These are phyloP conservation scores for Umbellularia californica DNA, from an alignment of 164 flowering plant species.

Conservation along the genomic window DNA sequence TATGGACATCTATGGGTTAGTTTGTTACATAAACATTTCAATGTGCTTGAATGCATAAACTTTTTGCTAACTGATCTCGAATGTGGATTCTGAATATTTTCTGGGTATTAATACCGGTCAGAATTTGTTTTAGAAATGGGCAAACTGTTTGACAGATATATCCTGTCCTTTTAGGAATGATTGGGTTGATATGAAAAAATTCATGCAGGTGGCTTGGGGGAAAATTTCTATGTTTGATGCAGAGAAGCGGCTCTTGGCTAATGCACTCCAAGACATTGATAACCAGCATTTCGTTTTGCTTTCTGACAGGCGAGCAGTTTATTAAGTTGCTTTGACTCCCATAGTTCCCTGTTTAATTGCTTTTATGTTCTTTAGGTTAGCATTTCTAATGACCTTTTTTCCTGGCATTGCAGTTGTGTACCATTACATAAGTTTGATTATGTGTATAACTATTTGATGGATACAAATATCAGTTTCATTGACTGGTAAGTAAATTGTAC, in stretches of 20 bases:
- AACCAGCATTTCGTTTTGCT: constrained; percentile 90
- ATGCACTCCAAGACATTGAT: constrained; percentile 74
- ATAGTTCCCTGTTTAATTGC: background rate
- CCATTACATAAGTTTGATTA: constrained; percentile 84
- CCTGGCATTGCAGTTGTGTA: constrained; percentile 68
- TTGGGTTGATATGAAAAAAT: background rate
- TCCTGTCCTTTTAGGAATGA: background rate
- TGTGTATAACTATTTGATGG: constrained; percentile 83
- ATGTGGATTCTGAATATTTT: background rate
- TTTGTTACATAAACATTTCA: background rate
- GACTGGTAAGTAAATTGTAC: constrained; percentile 59
- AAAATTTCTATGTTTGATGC: constrained; percentile 96
- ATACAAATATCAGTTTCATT: constrained; percentile 81
- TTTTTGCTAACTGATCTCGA: background rate
- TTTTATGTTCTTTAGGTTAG: constrained; percentile 2
- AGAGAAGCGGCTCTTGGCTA: constrained; percentile 73
- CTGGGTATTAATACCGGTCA: background rate
- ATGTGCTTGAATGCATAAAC: background rate
- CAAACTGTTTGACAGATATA: background rate
- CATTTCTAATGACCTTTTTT: background rate
- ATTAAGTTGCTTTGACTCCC: background rate
- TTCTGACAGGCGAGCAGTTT: constrained; percentile 69
- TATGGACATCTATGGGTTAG: background rate
- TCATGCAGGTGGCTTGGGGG: constrained; percentile 85
- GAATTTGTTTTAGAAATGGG: background rate